Percentiles rank a stretch among this genome's conserved stretches.
Evolutionary conservation across 1,139 yeast species (phyloP).

Genomic region (Lodderomyces metapsilosis): DNA sequence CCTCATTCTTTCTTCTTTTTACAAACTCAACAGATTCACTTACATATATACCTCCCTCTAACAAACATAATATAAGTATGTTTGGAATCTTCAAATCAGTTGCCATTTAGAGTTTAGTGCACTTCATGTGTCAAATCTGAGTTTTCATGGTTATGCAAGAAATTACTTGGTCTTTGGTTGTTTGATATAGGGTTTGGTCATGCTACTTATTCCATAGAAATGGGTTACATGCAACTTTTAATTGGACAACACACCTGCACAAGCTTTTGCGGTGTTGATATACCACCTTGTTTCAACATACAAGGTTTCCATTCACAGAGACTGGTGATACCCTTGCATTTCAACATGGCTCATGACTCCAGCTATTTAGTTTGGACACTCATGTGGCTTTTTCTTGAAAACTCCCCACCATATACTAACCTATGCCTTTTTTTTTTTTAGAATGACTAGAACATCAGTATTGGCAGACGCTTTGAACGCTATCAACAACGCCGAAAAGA

Average conservation of each 20-base stretch:
- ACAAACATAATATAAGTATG: no score
- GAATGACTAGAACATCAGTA: slow-evolving; percentile 97
- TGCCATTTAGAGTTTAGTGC: neutral
- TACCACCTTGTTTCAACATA: slow-evolving; percentile 15
- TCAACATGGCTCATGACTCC: slow-evolving; percentile 34
- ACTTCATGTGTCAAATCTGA: neutral
- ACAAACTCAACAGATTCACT: neutral
- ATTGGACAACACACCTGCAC: slow-evolving; percentile 6
- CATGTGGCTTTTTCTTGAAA: slow-evolving; percentile 27
- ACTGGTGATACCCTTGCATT: slow-evolving; percentile 25
- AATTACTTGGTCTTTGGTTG: slow-evolving; percentile 3
- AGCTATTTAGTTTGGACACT: slow-evolving; percentile 30
- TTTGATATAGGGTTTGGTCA: neutral
- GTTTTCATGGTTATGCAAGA: slow-evolving; percentile 2
- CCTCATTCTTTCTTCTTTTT: neutral
- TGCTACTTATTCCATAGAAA: neutral
- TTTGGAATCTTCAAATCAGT: neutral
- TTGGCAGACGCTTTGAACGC: slow-evolving; percentile 98
- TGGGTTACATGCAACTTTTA: slow-evolving; percentile 3
- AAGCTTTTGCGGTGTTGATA: slow-evolving; percentile 1
- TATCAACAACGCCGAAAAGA: slow-evolving; percentile 98
- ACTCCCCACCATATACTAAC: slow-evolving; percentile 13
- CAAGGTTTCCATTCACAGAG: slow-evolving; percentile 18
- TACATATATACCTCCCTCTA: neutral
- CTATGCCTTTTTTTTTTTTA: slow-evolving; percentile 2